Percentiles rank a stretch among this genome's conserved stretches.
Evolutionary conservation across 192 early-diverging fungal species (phyloP).

Genomic region (Phycomyces blakesleeanus): DNA sequence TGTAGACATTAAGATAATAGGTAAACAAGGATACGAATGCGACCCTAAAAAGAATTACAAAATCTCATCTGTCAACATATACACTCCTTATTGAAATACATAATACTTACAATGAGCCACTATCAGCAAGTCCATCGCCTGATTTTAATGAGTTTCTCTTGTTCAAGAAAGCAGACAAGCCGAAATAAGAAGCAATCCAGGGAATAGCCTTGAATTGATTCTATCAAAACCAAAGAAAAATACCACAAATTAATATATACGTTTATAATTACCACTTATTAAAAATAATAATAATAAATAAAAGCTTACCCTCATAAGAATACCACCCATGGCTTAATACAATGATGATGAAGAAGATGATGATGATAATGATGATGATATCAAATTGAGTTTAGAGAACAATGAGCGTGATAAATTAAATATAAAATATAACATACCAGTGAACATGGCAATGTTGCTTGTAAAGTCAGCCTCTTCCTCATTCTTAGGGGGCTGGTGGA

Average conservation of each 20-base stretch:
- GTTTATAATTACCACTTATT: too few relatives aligned
- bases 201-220: slow-evolving; percentile 30
- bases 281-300: too few relatives aligned
- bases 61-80: neutral
- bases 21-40: slow-evolving; percentile 21
- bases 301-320: slow-evolving; percentile 34
- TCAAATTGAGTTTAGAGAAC: too few relatives aligned
- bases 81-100: neutral
- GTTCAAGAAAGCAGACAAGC: slow-evolving; percentile 27
- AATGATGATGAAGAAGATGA: neutral
- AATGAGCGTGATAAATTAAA: neutral
- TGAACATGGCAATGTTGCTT: slow-evolving; percentile 28
- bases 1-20: slow-evolving; percentile 25
- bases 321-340: slow-evolving; percentile 29
- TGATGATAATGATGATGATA: neutral
- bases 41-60: slow-evolving; percentile 9
- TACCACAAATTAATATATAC: too few relatives aligned
- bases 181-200: slow-evolving; percentile 36
- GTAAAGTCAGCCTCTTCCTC: slow-evolving; percentile 24
- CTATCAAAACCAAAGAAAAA: slow-evolving; percentile 20
- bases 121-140: slow-evolving; percentile 19
- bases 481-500: slow-evolving; percentile 23
- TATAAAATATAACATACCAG: slow-evolving; percentile 16
- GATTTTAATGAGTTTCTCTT: slow-evolving; percentile 23
- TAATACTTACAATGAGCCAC: slow-evolving; percentile 30